Base-by-base conservation (phyloP, 2,329 filamentous ascomycete genomes). In the Pestalotiopsis sp. region DNA sequence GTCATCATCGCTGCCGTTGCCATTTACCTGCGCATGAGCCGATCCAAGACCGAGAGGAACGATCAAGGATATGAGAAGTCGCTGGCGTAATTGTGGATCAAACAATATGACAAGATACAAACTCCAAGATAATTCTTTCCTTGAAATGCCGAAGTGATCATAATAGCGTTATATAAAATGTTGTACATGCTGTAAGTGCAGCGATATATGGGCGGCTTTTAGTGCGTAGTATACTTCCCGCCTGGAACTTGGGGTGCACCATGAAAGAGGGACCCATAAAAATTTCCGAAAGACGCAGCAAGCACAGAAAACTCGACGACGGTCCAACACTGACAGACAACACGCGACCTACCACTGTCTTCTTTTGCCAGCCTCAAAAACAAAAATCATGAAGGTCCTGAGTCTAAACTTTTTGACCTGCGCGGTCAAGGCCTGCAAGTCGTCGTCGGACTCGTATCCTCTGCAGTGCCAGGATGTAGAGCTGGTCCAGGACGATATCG, bases 391-490 rank as follows among this genome's bases (percentile, higher is more conserved):
- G 96, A 98, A 98, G 82, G 86, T 98, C 71, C 89, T 98, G 66
- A 98, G 94, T 70, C 91, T 97, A 76, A 98, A 98, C 83, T 99
- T 99, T 82, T 86, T 98, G 73, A 96, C 94, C 76, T 99, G 96
- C 86, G 95, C 96, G 71, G 92, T 97, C 79, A 98, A 98, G 86
- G 87, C 92, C 68, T 99, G 96, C 91, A 97, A 97, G 83, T 88
- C 90, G 68, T 91, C 91, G 39, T 85, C 91, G 5, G 84, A 88
- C 66, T 94, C 94, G 27, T 98, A 97, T 78, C 96, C 96, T 2
- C 87, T 99, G 17, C 96, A 98, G 80, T 95, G 96, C 68, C 92
- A 92, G 76, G 94, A 98, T 76, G 95, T 94, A 66, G 94, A 97
- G 80, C 90, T 99, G 27, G 94, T 95, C 74, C 90, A 94, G 76